These are phyloP conservation scores for Beauveria scarabaeidicola DNA, from an alignment of 2,329 filamentous ascomycete genomes.

Conservation along the genomic window DNA sequence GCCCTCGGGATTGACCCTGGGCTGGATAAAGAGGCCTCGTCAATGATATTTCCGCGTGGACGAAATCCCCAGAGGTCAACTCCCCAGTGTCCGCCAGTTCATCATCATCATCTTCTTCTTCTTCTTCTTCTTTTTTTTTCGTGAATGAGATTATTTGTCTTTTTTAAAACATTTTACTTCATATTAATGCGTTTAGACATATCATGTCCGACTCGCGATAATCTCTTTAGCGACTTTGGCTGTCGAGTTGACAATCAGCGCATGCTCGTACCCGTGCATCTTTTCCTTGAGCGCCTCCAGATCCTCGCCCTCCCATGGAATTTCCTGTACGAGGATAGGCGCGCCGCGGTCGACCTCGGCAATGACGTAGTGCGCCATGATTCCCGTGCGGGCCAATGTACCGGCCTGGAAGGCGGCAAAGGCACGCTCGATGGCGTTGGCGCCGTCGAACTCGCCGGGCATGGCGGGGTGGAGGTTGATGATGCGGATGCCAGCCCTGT, in stretches of 20 bases:
- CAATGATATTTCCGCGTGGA: too few species aligned
- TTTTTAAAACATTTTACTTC: too few species aligned
- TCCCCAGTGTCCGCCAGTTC: too few species aligned
- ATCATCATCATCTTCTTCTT: too few species aligned
- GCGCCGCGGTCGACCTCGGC: constrained; percentile 71
- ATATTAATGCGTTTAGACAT: too few species aligned
- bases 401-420: constrained; percentile 61
- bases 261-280: constrained; percentile 71
- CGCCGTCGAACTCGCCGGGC: constrained; percentile 61
- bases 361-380: constrained; percentile 86
- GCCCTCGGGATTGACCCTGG: too few species aligned
- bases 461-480: constrained; percentile 70
- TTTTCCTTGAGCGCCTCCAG: constrained; percentile 59
- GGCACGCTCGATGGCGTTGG: constrained; percentile 68
- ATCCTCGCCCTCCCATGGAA: constrained; percentile 56
- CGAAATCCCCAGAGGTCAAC: too few species aligned
- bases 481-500: constrained; percentile 52
- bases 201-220: constrained; percentile 24
- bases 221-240: constrained; percentile 37
- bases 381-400: constrained; percentile 63
- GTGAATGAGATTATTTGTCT: too few species aligned
- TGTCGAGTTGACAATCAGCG: constrained; percentile 69
- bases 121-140: too few species aligned
- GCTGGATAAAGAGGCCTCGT: too few species aligned
- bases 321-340: constrained; percentile 62